Evolutionary conservation across 257 asterid species (phyloP).

Genomic region (Nyctanthes arbortristis): DNA sequence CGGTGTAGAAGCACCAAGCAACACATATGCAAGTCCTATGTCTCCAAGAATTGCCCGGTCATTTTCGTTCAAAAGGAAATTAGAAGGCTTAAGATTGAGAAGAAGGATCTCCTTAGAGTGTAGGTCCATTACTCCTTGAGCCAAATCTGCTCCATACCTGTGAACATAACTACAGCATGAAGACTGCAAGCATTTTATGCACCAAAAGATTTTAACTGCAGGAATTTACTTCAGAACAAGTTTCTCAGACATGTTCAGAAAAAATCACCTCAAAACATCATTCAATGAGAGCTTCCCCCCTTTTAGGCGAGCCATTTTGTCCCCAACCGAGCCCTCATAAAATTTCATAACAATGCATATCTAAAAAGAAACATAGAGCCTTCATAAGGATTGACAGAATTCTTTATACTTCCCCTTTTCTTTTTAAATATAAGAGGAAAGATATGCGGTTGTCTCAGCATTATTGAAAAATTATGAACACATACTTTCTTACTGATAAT

Average conservation of each 20-base stretch:
- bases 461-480: background rate
- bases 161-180: conserved; percentile 5
- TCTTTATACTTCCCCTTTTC: background rate
- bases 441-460: conserved; percentile 1
- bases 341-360: conserved; percentile 80
- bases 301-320: conserved; percentile 65
- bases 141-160: conserved; percentile 83
- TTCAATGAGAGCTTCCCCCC: conserved; percentile 68
- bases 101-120: conserved; percentile 73
- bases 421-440: background rate
- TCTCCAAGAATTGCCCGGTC: conserved; percentile 73
- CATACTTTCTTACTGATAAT: conserved; percentile 70
- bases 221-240: background rate
- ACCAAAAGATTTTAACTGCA: background rate
- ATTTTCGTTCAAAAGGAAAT: conserved; percentile 64
- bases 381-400: conserved; percentile 16
- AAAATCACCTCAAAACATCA: conserved; percentile 79
- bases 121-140: conserved; percentile 80
- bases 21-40: conserved; percentile 57
- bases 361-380: conserved; percentile 41
- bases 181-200: background rate
- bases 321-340: conserved; percentile 84
- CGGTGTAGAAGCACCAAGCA: conserved; percentile 64
- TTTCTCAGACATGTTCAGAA: conserved; percentile 1
- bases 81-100: conserved; percentile 82